Percentiles rank a stretch among this genome's conserved stretches.
Evolutionary conservation across 108 stramenopile species (phyloP).

Genomic region (Skeletonema tropicum): DNA sequence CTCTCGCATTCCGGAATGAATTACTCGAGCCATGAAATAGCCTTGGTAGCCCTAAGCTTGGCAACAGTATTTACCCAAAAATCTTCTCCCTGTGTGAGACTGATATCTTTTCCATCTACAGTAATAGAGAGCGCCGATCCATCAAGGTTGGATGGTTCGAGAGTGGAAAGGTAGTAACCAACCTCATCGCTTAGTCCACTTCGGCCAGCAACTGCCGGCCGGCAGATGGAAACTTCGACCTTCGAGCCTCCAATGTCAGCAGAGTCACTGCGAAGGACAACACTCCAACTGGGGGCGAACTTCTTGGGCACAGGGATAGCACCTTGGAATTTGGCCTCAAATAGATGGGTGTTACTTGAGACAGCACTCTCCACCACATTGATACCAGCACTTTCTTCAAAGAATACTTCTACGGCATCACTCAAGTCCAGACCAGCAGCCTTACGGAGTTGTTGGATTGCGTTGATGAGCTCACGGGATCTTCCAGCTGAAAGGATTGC

Average conservation of each 20-base stretch:
- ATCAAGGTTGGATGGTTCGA: conserved; percentile 53
- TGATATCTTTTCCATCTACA: conserved; percentile 64
- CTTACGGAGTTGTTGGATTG: conserved; percentile 97
- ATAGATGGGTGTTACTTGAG: conserved; percentile 63
- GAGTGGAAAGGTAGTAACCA: conserved; percentile 63
- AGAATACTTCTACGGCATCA: conserved; percentile 93
- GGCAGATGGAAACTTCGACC: conserved; percentile 74
- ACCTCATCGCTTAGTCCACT: conserved; percentile 63
- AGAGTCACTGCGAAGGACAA: conserved; percentile 63
- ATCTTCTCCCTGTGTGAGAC: conserved; percentile 71
- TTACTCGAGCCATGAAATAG: conserved; percentile 56
- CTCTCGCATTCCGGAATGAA: background rate
- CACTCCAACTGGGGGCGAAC: conserved; percentile 72
- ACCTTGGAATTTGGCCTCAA: conserved; percentile 84
- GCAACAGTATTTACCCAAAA: conserved; percentile 71
- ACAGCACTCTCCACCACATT: conserved; percentile 71
- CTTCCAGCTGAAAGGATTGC: conserved; percentile 88
- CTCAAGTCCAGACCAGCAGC: conserved; percentile 82
- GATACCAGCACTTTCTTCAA: conserved; percentile 74
- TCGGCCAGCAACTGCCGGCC: conserved; percentile 72
- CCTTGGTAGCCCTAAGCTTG: conserved; percentile 61
- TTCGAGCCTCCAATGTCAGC: conserved; percentile 82
- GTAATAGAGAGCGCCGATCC: conserved; percentile 32
- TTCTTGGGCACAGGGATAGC: conserved; percentile 77
- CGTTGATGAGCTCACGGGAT: conserved; percentile 94